A percentile compares a stretch with the other conserved stretches of the same genome.
These are phyloP conservation scores for Trichoderma sp. DNA, from an alignment of 2,329 filamentous ascomycete genomes.

Conservation along the genomic window DNA sequence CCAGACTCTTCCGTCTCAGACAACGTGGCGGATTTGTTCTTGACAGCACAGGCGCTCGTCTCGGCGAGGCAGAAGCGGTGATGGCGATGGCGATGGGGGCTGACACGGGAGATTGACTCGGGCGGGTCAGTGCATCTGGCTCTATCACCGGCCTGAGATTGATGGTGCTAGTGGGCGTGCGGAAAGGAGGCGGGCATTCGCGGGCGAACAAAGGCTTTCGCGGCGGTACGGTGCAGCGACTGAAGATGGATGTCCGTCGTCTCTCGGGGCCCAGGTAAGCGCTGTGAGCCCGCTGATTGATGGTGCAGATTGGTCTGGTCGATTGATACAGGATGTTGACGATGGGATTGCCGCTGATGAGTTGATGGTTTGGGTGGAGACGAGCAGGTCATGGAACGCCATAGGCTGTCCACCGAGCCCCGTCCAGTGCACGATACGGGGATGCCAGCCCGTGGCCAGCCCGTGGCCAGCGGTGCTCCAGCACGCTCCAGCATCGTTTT, in stretches of 20 bases:
- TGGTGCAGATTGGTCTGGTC: conserved; percentile 6
- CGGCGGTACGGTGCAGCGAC: neutral
- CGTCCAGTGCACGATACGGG: neutral
- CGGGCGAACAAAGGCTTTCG: neutral
- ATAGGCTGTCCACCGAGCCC: neutral
- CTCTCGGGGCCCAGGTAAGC: neutral
- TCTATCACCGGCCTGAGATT: neutral
- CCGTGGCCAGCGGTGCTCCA: neutral
- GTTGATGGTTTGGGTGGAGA: conserved; percentile 17
- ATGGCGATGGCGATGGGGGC: conserved; percentile 18
- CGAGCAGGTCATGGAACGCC: neutral
- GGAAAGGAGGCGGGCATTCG: conserved; percentile 6
- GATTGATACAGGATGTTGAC: conserved; percentile 5
- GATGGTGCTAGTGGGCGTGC: neutral
- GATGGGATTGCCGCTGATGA: conserved; percentile 13
- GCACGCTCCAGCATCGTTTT: conserved; percentile 8
- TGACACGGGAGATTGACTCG: conserved; percentile 17
- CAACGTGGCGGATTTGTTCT: conserved; percentile 38
- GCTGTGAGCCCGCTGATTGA: neutral
- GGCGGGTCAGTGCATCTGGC: conserved; percentile 19
- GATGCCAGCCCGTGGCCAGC: neutral
- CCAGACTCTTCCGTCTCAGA: conserved; percentile 34
- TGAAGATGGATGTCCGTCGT: neutral
- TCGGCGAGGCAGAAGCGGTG: conserved; percentile 20
- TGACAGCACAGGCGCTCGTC: conserved; percentile 21